phyloP scores from a whole-genome alignment of 139 green algal genomes.

The Coccomyxa sp. region DNA sequence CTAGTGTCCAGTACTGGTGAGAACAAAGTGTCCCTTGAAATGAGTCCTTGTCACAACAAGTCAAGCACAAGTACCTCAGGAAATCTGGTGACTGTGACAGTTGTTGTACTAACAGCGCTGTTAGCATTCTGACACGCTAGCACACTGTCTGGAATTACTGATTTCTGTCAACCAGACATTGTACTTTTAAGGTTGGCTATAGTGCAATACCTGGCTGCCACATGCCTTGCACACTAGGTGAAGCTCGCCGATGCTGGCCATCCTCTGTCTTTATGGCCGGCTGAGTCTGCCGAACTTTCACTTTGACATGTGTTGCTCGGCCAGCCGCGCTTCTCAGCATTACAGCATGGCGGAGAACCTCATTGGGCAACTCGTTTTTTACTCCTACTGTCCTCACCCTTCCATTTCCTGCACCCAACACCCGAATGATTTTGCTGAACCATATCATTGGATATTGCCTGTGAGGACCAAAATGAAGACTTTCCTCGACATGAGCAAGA shows the following conservation, averaged over 20 bases:
- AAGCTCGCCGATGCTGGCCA: not conserved
- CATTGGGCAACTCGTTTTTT: conserved; percentile 24
- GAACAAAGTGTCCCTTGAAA: too few relatives aligned
- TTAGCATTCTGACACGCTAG: too few relatives aligned
- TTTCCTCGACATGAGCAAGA: not conserved
- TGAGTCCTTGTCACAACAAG: too few relatives aligned
- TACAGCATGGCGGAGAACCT: conserved; percentile 32
- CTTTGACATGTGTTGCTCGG: conserved; percentile 13
- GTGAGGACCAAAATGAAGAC: not conserved
- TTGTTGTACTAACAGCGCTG: too few relatives aligned
- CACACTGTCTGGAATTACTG: too few relatives aligned
- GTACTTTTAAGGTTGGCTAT: too few relatives aligned
- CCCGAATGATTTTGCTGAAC: not conserved
- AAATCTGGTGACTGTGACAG: too few relatives aligned
- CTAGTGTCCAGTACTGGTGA: too few relatives aligned
- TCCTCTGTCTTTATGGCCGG: not conserved
- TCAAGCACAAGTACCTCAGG: too few relatives aligned
- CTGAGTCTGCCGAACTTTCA: conserved; percentile 24
- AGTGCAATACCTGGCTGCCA: not conserved
- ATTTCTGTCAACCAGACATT: too few relatives aligned
- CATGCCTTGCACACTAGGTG: not conserved
- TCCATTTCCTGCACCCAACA: conserved; percentile 21
- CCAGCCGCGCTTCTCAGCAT: conserved; percentile 30
- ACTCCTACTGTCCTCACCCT: conserved; percentile 22
- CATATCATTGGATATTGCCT: not conserved